These are phyloP conservation scores for Russula sp. DNA, from an alignment of 768 basidiomycete genomes.

Conservation along the genomic window DNA sequence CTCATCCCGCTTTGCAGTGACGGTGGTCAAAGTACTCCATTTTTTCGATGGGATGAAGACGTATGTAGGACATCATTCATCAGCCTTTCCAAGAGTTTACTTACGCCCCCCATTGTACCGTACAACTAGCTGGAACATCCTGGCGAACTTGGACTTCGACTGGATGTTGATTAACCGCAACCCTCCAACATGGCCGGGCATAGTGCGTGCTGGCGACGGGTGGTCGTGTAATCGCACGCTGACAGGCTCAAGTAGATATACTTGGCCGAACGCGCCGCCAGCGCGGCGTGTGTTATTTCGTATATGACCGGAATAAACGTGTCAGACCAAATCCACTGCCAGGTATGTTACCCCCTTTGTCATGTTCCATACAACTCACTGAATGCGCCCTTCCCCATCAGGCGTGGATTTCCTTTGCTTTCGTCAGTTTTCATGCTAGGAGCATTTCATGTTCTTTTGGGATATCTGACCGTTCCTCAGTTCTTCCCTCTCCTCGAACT, in stretches of 20 bases:
- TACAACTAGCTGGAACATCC: constrained; percentile 5
- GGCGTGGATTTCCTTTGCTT: constrained; percentile 6
- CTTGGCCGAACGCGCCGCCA: constrained; percentile 3
- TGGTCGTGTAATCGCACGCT: background rate
- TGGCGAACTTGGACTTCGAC: constrained; percentile 14
- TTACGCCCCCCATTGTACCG: background rate
- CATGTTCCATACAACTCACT: background rate
- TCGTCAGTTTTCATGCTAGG: background rate
- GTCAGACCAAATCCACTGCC: background rate
- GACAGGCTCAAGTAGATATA: background rate
- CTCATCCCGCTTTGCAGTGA: constrained; percentile 1
- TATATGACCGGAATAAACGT: constrained; percentile 1
- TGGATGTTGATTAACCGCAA: background rate
- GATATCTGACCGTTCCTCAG: background rate
- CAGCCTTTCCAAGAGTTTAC: background rate
- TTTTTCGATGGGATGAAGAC: constrained; percentile 13
- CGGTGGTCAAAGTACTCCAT: constrained; percentile 8
- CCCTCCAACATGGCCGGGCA: background rate
- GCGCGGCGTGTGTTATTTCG: constrained; percentile 8
- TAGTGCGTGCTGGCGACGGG: background rate
- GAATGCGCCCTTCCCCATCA: background rate
- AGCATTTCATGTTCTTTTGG: background rate
- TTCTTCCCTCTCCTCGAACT: constrained; percentile 11
- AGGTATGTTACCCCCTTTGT: background rate
- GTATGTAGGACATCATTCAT: background rate